Base-by-base conservation (phyloP, 108 stramenopile species). In the Epithemia pelagica region DNA sequence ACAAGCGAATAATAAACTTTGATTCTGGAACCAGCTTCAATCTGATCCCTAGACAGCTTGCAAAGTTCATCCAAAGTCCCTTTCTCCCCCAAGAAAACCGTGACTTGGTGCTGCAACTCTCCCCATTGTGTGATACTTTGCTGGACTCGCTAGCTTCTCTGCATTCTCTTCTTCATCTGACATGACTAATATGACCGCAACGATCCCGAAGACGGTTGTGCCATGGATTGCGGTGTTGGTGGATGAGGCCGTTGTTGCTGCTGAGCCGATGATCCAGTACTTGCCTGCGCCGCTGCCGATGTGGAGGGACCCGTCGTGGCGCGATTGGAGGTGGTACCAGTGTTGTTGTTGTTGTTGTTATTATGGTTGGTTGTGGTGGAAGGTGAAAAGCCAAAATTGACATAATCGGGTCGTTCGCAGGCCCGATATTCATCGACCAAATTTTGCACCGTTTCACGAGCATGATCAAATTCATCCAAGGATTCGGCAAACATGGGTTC, bases 371-470 rank as follows among this genome's bases (percentile, higher is more conserved):
- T 15, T 15, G 37, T 15, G 10, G 37, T 46, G 10, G 15, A 46
- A 10, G 37, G 5, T 15, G 37, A 46, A 46, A 46, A 66, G 55
- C 87, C 96, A 83, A 91, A 99, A 66, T 91, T 78, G 28, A 96
- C 89, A 81, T 99, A 99, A 78, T 99, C 95, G 0, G 90, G 74
- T 54, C 95, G 81, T 73, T 99, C 98, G 54, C 95, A 96, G 7
- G 98, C 98, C 53, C 88, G 74, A 71, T 99, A 99, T 75, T 99
- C 98, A 30, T 98, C 96, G 31, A 96, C 89, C 56, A 99, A 75
- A 46, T 79, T 78, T 66, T 85, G 88, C 30, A 99, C 97, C 33
- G 96, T 94, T 69, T 98, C 98, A 59, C 97, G 82, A 15, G 96
- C 82, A 59, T 82, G 67, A 70, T 99, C 97, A 67, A 99, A 99